phyloP scores from a whole-genome alignment of 2,329 filamentous ascomycete genomes.

The Fusarium nygamai region DNA sequence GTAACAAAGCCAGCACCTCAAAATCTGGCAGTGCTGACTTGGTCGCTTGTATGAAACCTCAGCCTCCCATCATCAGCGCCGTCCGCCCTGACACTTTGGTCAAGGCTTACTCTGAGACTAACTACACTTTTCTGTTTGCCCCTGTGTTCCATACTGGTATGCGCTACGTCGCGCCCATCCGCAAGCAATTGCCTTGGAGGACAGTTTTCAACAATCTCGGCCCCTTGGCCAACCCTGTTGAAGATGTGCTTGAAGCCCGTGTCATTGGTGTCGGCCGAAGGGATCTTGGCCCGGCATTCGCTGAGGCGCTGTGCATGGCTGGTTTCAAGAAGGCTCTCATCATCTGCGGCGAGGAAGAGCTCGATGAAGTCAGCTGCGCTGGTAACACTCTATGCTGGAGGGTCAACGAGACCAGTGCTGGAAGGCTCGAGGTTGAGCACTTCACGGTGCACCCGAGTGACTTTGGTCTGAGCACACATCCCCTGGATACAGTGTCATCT shows the following conservation, averaged over 20 bases:
- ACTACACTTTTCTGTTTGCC: conserved; percentile 96
- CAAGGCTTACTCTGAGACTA: conserved; percentile 79
- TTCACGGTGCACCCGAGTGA: conserved; percentile 85
- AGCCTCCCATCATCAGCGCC: conserved; percentile 76
- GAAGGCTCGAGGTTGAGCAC: conserved; percentile 69
- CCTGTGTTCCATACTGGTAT: conserved; percentile 97
- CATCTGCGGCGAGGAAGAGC: conserved; percentile 92
- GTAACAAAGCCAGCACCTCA: conserved; percentile 93
- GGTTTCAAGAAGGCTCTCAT: conserved; percentile 87
- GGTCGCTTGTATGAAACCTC: conserved; percentile 77
- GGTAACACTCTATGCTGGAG: conserved; percentile 91
- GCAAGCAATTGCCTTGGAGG: conserved; percentile 88
- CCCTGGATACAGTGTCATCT: conserved; percentile 80
- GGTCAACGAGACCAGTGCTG: conserved; percentile 62
- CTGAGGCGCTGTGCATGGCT: conserved; percentile 79
- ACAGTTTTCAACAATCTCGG: conserved; percentile 98
- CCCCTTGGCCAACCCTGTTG: conserved; percentile 89
- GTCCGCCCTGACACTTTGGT: conserved; percentile 77
- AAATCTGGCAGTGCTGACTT: conserved; percentile 96
- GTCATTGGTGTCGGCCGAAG: conserved; percentile 92
- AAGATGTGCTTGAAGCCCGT: conserved; percentile 84
- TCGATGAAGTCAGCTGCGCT: conserved; percentile 95
- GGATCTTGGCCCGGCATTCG: conserved; percentile 88
- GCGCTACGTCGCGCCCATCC: conserved; percentile 85
- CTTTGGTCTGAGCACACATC: conserved; percentile 82